phyloP scores from a whole-genome alignment of 352 stramenopile species.

The Saprolegnia diclina region DNA sequence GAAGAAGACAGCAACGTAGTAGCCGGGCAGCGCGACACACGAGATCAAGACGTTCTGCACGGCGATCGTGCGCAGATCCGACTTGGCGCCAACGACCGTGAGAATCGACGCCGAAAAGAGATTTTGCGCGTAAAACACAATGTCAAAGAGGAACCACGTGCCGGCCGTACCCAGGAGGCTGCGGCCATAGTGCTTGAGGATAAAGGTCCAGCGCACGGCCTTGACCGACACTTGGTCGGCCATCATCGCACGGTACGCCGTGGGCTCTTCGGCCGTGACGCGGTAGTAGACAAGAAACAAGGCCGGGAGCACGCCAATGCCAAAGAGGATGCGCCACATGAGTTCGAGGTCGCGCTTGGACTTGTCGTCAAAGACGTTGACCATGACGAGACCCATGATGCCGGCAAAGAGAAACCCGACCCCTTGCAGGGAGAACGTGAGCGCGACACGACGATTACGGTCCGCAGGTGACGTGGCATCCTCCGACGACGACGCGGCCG shows the following conservation, averaged over 20 bases:
- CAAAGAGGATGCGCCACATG: slow-evolving; percentile 31
- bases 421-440: slow-evolving; percentile 31
- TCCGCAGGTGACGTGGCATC: slow-evolving; percentile 22
- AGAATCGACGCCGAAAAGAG: slow-evolving; percentile 32
- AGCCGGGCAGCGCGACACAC: slow-evolving; percentile 36
- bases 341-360: slow-evolving; percentile 22
- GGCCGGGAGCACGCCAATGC: slow-evolving; percentile 29
- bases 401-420: slow-evolving; percentile 26
- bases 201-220: slow-evolving; percentile 26
- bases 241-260: slow-evolving; percentile 27
- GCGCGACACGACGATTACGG: slow-evolving; percentile 27
- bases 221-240: slow-evolving; percentile 5
- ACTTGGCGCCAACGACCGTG: slow-evolving; percentile 21
- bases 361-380: slow-evolving; percentile 21
- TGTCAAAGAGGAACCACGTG: slow-evolving; percentile 41
- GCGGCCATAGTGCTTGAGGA: slow-evolving; percentile 27
- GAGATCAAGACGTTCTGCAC: slow-evolving; percentile 32
- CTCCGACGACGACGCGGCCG: slow-evolving; percentile 28
- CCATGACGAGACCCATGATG: slow-evolving; percentile 25
- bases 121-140: slow-evolving; percentile 39
- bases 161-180: slow-evolving; percentile 33
- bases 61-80: slow-evolving; percentile 24
- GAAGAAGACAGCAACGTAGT: slow-evolving; percentile 36
- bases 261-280: slow-evolving; percentile 30
- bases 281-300: slow-evolving; percentile 29